phyloP scores from a whole-genome alignment of 495 filamentous ascomycete genomes.

The Hyaloscypha variabilis region DNA sequence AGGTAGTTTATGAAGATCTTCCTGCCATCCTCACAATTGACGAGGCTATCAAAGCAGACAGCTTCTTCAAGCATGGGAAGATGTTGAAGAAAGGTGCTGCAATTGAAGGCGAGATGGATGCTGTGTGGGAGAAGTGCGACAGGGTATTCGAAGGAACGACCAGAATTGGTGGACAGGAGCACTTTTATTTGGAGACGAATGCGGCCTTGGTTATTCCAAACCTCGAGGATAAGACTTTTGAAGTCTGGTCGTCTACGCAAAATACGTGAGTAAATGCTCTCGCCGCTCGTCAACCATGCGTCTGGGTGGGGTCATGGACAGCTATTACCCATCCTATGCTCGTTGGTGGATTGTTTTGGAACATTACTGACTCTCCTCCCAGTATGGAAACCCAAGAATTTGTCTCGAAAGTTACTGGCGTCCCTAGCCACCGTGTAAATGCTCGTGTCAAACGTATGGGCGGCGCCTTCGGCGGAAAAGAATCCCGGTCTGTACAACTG shows the following conservation, averaged over 20 bases:
- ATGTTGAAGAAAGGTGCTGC: conserved; percentile 39
- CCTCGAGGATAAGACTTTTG: conserved; percentile 39
- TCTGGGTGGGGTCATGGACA: not conserved
- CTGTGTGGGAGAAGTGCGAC: conserved; percentile 34
- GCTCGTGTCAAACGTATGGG: conserved; percentile 44
- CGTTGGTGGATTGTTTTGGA: not conserved
- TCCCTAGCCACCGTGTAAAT: conserved; percentile 44
- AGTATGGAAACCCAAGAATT: conserved; percentile 45
- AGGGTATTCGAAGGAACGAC: conserved; percentile 38
- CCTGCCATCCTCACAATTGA: conserved; percentile 46
- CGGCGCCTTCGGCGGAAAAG: conserved; percentile 46
- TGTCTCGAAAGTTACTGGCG: conserved; percentile 42
- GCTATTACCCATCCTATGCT: not conserved
- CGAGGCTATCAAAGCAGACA: conserved; percentile 46
- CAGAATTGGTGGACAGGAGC: conserved; percentile 45
- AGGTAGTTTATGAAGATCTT: conserved; percentile 41
- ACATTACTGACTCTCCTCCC: not conserved
- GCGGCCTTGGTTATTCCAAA: conserved; percentile 41
- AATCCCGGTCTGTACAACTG: conserved; percentile 40
- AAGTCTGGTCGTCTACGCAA: conserved; percentile 47
- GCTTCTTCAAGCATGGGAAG: conserved; percentile 37
- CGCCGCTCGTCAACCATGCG: too few relatives aligned
- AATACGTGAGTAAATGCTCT: conserved; percentile 28
- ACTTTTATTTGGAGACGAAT: conserved; percentile 47
- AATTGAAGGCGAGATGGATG: conserved; percentile 36